phyloP scores from a whole-genome alignment of 441 rosid species.

The Populus hybrid region DNA sequence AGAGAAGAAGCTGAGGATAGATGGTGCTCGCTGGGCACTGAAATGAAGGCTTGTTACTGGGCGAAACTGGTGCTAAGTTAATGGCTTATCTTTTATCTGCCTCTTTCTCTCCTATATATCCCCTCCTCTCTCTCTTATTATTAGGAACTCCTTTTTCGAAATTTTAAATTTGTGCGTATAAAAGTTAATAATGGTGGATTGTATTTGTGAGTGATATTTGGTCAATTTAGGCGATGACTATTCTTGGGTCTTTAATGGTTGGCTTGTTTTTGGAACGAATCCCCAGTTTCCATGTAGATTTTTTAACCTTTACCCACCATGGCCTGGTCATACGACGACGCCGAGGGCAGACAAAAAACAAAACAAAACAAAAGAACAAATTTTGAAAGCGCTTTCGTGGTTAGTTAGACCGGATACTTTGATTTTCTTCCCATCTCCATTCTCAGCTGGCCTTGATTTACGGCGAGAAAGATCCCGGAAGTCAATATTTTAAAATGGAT shows the following conservation, averaged over 20 bases:
- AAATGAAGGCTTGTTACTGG: conserved; percentile 39
- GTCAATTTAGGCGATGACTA: conserved; percentile 22
- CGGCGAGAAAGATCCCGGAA: neutral
- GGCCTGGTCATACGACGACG: neutral
- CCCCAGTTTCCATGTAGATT: conserved; percentile 13
- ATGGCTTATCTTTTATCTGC: conserved; percentile 34
- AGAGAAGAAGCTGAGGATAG: neutral
- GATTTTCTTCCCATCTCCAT: neutral
- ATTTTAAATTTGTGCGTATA: neutral
- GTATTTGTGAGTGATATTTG: neutral
- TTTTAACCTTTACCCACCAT: neutral
- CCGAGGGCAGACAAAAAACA: neutral
- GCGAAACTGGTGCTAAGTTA: conserved; percentile 42
- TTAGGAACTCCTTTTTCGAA: neutral
- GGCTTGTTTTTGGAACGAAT: conserved; percentile 28
- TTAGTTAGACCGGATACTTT: neutral
- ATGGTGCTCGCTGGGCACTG: conserved; percentile 23
- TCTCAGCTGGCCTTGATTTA: neutral
- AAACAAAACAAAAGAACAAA: neutral
- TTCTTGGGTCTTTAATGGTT: conserved; percentile 4
- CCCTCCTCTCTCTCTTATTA: neutral
- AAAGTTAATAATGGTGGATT: neutral
- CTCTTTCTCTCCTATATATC: neutral
- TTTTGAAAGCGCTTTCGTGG: neutral
- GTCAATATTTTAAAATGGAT: neutral